Conservation (phyloP, 2,329 filamentous ascomycete genomes). For the Dactylellina haptotyla region DNA sequence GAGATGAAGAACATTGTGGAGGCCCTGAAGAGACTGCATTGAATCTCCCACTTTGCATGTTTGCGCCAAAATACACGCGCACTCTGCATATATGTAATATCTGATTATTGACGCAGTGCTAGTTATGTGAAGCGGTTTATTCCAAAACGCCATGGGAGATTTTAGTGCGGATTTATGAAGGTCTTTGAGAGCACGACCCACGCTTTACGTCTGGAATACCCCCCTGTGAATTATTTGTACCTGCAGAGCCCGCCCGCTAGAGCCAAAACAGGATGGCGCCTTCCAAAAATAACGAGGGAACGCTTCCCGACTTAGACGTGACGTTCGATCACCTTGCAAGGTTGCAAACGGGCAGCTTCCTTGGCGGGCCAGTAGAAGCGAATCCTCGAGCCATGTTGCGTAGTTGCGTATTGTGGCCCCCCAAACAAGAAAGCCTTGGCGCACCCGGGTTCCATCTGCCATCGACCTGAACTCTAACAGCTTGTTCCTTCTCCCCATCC, state of each 20-base stretch:
- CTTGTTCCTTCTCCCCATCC: not conserved
- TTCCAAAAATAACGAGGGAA: not conserved
- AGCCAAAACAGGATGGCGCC: not conserved
- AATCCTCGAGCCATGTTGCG: no score
- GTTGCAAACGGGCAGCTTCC: no score
- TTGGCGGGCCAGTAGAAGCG: not conserved
- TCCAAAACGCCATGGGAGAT: no score
- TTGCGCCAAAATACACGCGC: no score
- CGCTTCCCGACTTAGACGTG: not conserved
- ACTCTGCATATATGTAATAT: no score
- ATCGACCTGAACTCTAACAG: not conserved
- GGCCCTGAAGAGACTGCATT: conserved; percentile 72
- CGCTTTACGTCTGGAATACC: no score
- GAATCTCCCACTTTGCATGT: conserved; percentile 52
- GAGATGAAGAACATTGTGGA: conserved; percentile 70
- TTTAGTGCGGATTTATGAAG: no score
- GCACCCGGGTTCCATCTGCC: not conserved
- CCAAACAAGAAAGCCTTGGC: not conserved
- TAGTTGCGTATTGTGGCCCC: no score
- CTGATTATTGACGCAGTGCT: no score
- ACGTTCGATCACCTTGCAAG: no score
- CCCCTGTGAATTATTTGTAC: not conserved
- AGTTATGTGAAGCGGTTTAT: no score
- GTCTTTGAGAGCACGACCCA: no score
- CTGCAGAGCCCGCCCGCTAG: not conserved